Evolutionary conservation across 768 basidiomycete species (phyloP).

Genomic region (Kwoniella mangroviensis): DNA sequence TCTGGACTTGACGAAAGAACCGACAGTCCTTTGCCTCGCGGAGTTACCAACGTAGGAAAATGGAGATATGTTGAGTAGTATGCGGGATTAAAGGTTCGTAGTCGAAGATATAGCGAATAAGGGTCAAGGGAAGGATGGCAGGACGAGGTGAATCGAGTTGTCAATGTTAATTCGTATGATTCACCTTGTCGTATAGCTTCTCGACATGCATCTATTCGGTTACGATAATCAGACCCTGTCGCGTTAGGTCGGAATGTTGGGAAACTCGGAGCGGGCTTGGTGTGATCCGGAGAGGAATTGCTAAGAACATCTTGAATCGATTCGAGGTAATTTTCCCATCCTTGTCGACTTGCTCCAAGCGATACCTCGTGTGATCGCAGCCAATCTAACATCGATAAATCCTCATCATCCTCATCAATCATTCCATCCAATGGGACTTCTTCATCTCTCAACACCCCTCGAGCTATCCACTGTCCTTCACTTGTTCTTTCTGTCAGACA

Average conservation of each 20-base stretch:
- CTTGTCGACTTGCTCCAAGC: conserved; percentile 19
- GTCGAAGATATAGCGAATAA: conserved; percentile 57
- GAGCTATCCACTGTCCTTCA: conserved; percentile 49
- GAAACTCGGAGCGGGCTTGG: conserved; percentile 26
- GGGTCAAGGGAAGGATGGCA: conserved; percentile 34
- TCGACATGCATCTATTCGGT: conserved; percentile 71
- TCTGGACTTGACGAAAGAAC: conserved; percentile 89
- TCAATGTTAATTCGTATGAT: conserved; percentile 91
- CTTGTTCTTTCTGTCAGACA: conserved; percentile 37
- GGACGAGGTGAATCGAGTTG: conserved; percentile 59
- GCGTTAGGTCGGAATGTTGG: conserved; percentile 42
- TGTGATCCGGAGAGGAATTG: not conserved
- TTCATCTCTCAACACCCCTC: conserved; percentile 36
- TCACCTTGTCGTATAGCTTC: conserved; percentile 79
- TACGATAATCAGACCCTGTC: conserved; percentile 63
- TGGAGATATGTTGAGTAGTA: conserved; percentile 76
- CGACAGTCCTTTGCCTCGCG: conserved; percentile 57
- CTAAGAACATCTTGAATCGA: not conserved
- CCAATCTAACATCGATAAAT: conserved; percentile 39
- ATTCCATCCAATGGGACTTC: not conserved
- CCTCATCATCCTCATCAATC: conserved; percentile 1
- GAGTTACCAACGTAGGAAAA: conserved; percentile 47
- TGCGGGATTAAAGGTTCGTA: conserved; percentile 80
- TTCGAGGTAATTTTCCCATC: conserved; percentile 25
- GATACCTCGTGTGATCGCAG: conserved; percentile 27